These are phyloP conservation scores for Geotrichum ghanense DNA, from an alignment of 805 yeast species.

Conservation along the genomic window DNA sequence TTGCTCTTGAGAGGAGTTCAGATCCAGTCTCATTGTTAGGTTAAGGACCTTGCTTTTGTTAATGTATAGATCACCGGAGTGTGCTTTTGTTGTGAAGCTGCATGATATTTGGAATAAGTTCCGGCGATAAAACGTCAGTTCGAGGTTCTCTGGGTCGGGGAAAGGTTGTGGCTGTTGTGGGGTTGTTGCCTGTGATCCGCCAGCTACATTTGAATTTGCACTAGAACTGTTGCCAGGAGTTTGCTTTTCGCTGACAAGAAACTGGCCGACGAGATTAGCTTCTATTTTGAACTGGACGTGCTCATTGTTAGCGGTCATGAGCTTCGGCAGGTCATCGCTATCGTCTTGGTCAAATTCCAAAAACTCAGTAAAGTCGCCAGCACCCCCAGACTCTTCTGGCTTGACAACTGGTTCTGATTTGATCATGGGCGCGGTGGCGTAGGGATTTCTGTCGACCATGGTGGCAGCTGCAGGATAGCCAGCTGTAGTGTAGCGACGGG, in stretches of 20 bases:
- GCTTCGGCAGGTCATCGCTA: not conserved
- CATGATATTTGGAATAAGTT: not conserved
- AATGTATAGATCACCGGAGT: not conserved
- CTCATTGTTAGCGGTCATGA: not conserved
- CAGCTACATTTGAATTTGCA: too few species aligned
- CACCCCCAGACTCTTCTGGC: not conserved
- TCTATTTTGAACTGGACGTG: not conserved
- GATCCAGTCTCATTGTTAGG: not conserved
- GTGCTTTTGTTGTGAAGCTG: not conserved
- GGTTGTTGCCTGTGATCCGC: too few species aligned
- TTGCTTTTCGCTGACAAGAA: not conserved
- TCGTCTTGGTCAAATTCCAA: not conserved
- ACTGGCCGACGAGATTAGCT: slow-evolving; percentile 1
- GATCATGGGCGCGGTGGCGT: too few species aligned
- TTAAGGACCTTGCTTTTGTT: not conserved
- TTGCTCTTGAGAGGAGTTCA: not conserved
- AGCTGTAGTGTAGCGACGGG: not conserved
- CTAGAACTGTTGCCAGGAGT: not conserved
- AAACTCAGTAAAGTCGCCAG: not conserved
- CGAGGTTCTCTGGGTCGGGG: slow-evolving; percentile 11
- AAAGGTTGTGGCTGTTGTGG: not conserved
- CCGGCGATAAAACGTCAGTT: slow-evolving; percentile 8
- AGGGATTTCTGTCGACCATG: too few species aligned
- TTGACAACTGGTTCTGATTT: too few species aligned
- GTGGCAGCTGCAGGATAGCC: not conserved